A percentile compares a stretch with the other conserved stretches of the same genome.
Evolutionary conservation across 768 basidiomycete species (phyloP).

Genomic region (Suillus paluster): DNA sequence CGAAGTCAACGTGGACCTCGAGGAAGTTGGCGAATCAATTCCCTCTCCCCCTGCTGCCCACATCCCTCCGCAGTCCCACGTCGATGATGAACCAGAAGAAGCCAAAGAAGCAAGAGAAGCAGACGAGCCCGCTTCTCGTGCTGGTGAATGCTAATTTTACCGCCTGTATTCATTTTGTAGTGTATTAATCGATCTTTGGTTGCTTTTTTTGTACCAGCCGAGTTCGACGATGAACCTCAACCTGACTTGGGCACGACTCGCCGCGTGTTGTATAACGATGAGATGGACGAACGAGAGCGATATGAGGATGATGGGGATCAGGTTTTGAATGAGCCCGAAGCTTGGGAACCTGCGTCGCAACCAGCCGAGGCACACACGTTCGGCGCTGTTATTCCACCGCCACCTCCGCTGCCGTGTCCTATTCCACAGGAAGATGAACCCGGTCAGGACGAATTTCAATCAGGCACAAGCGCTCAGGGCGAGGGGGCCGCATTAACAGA

Average conservation of each 20-base stretch:
- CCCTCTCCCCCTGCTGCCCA: constrained; percentile 18
- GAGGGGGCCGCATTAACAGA: background rate
- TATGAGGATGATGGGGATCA: background rate
- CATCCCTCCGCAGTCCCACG: constrained; percentile 11
- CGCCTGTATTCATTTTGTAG: constrained; percentile 9
- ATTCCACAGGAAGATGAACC: background rate
- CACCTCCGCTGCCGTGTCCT: background rate
- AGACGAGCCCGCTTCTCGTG: constrained; percentile 19
- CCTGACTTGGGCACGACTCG: constrained; percentile 7
- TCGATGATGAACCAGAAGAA: constrained; percentile 22
- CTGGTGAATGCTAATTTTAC: constrained; percentile 51
- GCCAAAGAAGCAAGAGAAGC: constrained; percentile 20
- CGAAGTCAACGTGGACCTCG: constrained; percentile 27
- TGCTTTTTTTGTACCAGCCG: constrained; percentile 8
- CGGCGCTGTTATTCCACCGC: background rate
- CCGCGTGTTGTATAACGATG: constrained; percentile 3
- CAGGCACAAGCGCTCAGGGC: constrained; percentile 1
- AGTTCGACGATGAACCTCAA: constrained; percentile 8
- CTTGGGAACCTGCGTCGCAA: background rate
- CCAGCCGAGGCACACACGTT: background rate
- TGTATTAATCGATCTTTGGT: constrained; percentile 33
- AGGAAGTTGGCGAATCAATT: constrained; percentile 27
- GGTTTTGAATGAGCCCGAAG: background rate
- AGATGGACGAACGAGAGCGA: background rate
- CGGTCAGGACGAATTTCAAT: background rate